Conservation (phyloP, 1,284 basidiomycete species). For the Rhodotorula glutinis region DNA sequence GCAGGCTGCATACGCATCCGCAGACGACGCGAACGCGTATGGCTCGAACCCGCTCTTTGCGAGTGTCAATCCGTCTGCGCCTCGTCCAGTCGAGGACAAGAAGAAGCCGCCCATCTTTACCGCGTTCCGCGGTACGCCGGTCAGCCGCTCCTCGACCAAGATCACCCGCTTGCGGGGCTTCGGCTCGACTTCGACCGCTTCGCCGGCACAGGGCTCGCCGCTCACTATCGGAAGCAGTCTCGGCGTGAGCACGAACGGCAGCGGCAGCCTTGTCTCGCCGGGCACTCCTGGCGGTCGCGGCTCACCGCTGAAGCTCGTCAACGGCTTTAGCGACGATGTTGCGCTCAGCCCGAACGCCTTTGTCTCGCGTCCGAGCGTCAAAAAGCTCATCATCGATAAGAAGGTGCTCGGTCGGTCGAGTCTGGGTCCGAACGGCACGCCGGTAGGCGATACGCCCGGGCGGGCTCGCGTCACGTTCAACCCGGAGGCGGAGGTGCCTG, state of each 20-base stretch:
- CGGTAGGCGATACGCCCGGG: slow-evolving; percentile 3
- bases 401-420: slow-evolving; percentile 41
- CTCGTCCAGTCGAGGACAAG: slow-evolving; percentile 45
- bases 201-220: slow-evolving; percentile 16
- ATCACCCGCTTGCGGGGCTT: slow-evolving; percentile 54
- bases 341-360: slow-evolving; percentile 57
- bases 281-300: slow-evolving; percentile 17
- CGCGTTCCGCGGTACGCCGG: slow-evolving; percentile 44
- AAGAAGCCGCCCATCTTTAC: slow-evolving; percentile 53
- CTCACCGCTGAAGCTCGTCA: slow-evolving; percentile 43
- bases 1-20: slow-evolving; percentile 63
- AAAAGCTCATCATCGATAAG: slow-evolving; percentile 87
- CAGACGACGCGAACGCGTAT: slow-evolving; percentile 83
- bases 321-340: slow-evolving; percentile 58
- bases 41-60: slow-evolving; percentile 65
- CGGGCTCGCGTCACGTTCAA: slow-evolving; percentile 40
- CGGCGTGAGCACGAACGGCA: slow-evolving; percentile 35
- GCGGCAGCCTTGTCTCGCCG: slow-evolving; percentile 17
- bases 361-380: slow-evolving; percentile 77
- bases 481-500: slow-evolving; percentile 33
- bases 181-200: slow-evolving; percentile 46
- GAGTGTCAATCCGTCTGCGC: slow-evolving; percentile 44
- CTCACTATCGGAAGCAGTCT: slow-evolving; percentile 36
- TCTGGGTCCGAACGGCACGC: not conserved
- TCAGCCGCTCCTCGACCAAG: slow-evolving; percentile 48